These are phyloP conservation scores for Solanum gandarillasii DNA, from an alignment of 257 asterid species.

Conservation along the genomic window DNA sequence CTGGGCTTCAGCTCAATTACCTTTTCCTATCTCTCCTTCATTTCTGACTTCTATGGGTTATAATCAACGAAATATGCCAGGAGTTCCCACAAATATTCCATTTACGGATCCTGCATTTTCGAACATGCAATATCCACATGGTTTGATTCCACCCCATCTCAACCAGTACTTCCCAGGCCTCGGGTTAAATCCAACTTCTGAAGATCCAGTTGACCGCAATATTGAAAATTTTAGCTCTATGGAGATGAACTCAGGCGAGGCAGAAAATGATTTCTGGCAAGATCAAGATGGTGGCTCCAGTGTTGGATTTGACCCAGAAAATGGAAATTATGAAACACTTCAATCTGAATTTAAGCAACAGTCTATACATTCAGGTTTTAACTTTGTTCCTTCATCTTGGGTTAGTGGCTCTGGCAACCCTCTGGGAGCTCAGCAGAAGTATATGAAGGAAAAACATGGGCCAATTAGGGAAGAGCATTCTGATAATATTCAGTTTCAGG, in stretches of 20 bases:
- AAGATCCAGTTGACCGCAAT: constrained; percentile 42
- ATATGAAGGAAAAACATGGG: constrained; percentile 47
- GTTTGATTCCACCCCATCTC: constrained; percentile 51
- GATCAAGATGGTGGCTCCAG: constrained; percentile 48
- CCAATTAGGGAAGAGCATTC: constrained; percentile 31
- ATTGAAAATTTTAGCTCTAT: constrained; percentile 41
- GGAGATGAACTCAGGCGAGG: constrained; percentile 42
- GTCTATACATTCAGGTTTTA: constrained; percentile 29
- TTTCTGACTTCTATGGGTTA: constrained; percentile 79
- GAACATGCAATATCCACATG: constrained; percentile 39
- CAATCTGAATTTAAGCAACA: constrained; percentile 43
- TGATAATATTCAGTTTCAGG: constrained; percentile 39
- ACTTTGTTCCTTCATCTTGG: constrained; percentile 59
- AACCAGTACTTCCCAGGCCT: constrained; percentile 49
- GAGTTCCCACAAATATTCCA: constrained; percentile 35
- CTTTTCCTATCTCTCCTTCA: constrained; percentile 67
- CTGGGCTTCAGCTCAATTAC: constrained; percentile 53
- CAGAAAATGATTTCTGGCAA: constrained; percentile 48
- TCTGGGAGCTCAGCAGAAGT: constrained; percentile 39
- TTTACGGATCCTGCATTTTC: constrained; percentile 23
- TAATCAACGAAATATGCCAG: constrained; percentile 50
- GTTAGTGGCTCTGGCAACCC: constrained; percentile 29
- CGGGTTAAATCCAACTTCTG: constrained; percentile 45
- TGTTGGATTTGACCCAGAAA: constrained; percentile 39
- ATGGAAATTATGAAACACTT: constrained; percentile 29